Percentiles rank a stretch among this genome's conserved stretches.
Evolutionary conservation across 2,329 filamentous ascomycete genomes (phyloP).

Genomic region (Fusarium subglutinans): DNA sequence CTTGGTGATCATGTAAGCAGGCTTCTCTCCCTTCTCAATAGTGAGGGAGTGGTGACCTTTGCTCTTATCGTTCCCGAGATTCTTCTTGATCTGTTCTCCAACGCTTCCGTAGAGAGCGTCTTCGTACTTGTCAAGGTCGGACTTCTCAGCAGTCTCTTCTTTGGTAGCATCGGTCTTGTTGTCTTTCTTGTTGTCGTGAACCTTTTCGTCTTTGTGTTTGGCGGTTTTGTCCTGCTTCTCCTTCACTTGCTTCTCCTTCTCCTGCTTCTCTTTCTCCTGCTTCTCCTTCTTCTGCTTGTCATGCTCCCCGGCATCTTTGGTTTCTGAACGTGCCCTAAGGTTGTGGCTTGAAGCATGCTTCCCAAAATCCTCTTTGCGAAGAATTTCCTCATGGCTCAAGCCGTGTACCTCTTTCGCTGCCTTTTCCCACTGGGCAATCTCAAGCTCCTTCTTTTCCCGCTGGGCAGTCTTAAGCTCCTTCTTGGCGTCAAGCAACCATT

Average conservation of each 20-base stretch:
- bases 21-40: neutral
- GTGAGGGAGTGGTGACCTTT: neutral
- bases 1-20: neutral
- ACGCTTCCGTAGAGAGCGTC: conserved; percentile 9
- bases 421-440: neutral
- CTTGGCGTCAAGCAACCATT: neutral
- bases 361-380: neutral
- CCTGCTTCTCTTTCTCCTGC: neutral
- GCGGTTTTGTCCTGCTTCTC: neutral
- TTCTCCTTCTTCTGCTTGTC: neutral
- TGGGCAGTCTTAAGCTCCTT: neutral
- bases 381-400: neutral
- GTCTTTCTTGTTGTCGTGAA: neutral
- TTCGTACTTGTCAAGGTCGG: conserved; percentile 1
- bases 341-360: neutral
- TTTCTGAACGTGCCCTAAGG: neutral
- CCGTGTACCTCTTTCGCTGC: neutral
- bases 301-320: neutral
- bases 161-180: neutral
- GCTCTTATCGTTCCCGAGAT: neutral
- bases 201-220: neutral
- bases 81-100: neutral
- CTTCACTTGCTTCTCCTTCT: neutral
- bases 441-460: neutral
- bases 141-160: neutral